phyloP scores from a whole-genome alignment of 305 asterid species.

The Fraxinus nigra region DNA sequence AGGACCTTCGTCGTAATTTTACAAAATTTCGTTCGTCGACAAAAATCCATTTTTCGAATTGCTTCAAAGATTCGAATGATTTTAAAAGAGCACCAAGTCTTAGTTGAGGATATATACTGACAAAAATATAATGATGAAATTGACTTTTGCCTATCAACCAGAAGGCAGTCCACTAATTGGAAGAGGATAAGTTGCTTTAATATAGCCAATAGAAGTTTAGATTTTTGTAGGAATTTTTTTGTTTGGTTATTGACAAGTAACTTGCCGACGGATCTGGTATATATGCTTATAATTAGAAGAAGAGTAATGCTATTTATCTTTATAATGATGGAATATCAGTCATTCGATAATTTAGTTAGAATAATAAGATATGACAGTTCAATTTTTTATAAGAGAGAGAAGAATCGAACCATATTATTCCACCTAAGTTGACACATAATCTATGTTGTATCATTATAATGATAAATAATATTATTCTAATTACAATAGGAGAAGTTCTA shows the following conservation, averaged over 20 bases:
- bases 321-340: too few relatives aligned
- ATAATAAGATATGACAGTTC: too few relatives aligned
- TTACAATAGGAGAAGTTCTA: neutral
- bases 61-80: neutral
- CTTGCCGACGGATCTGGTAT: neutral
- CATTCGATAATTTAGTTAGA: too few relatives aligned
- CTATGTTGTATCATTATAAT: too few relatives aligned
- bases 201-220: conserved; percentile 18
- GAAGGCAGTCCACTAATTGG: conserved; percentile 10
- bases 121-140: conserved; percentile 6
- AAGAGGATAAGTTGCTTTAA: conserved; percentile 6
- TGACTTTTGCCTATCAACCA: conserved; percentile 12
- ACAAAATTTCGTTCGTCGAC: neutral
- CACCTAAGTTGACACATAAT: too few relatives aligned
- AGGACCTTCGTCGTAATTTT: too few relatives aligned
- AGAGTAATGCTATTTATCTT: too few relatives aligned
- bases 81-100: neutral
- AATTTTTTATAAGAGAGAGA: too few relatives aligned
- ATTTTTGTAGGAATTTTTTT: neutral
- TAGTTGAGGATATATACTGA: neutral
- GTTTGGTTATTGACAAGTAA: conserved; percentile 5
- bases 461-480: neutral
- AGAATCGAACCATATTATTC: too few relatives aligned
- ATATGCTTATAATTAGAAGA: neutral
- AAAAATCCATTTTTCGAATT: neutral